A percentile compares a stretch with the other conserved stretches of the same genome.
Evolutionary conservation across 1,284 basidiomycete genomes (phyloP).

Genomic region (Phylloporus sp.): DNA sequence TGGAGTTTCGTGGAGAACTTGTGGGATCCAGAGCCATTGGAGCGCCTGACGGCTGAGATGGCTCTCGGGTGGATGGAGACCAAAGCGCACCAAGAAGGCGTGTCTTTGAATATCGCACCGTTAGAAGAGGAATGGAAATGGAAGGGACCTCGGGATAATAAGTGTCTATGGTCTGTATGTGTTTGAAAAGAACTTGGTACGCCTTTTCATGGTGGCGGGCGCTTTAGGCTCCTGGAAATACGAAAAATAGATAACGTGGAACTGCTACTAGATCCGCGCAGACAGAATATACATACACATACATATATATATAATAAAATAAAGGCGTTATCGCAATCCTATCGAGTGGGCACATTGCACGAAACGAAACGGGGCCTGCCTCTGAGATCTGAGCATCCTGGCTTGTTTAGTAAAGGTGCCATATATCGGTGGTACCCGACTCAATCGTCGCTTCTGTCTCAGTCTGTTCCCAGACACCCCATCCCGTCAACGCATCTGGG

Average conservation of each 20-base stretch:
- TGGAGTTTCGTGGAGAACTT: slow-evolving; percentile 32
- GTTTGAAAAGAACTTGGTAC: too few relatives aligned
- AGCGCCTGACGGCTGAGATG: slow-evolving; percentile 26
- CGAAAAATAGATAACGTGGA: too few relatives aligned
- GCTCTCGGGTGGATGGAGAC: slow-evolving; percentile 25
- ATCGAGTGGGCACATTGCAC: too few relatives aligned
- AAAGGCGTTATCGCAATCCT: too few relatives aligned
- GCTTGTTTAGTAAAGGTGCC: neutral
- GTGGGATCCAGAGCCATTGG: slow-evolving; percentile 17
- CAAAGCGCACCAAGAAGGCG: slow-evolving; percentile 16
- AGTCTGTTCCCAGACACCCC: slow-evolving; percentile 25
- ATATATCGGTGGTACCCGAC: neutral
- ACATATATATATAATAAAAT: too few relatives aligned
- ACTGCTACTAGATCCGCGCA: too few relatives aligned
- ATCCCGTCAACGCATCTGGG: slow-evolving; percentile 24
- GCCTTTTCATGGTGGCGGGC: too few relatives aligned
- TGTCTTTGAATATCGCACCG: slow-evolving; percentile 1
- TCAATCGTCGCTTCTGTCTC: neutral
- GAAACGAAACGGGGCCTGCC: too few relatives aligned
- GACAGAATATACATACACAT: too few relatives aligned
- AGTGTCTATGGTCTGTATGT: slow-evolving; percentile 19
- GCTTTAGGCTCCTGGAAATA: too few relatives aligned
- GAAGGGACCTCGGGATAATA: slow-evolving; percentile 6
- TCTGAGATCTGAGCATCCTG: too few relatives aligned
- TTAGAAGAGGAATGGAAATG: slow-evolving; percentile 32